Evolutionary conservation across 176 grass and related monocot species (phyloP).

Genomic region (Carex kokanica): DNA sequence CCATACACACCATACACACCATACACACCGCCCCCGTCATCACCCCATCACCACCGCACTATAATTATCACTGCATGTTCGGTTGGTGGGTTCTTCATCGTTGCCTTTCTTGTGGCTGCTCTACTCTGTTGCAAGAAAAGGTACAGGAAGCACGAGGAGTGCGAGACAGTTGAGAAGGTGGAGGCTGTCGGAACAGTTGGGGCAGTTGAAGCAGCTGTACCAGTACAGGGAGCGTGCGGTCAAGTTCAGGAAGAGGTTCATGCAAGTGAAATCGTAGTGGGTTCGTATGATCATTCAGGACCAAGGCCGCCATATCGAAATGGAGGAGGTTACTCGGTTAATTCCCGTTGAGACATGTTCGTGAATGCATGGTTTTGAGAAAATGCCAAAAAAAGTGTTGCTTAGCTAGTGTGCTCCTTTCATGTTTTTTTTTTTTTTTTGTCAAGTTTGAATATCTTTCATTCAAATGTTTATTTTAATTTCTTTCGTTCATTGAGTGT

Average conservation of each 20-base stretch:
- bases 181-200: background rate
- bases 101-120: conserved; percentile 15
- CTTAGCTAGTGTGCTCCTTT: background rate
- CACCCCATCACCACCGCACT: conserved; percentile 1
- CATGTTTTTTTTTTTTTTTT: background rate
- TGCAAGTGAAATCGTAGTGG: background rate
- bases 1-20: background rate
- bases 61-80: conserved; percentile 15
- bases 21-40: background rate
- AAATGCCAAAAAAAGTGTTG: background rate
- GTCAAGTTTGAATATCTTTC: background rate
- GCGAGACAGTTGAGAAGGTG: background rate
- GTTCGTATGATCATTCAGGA: conserved; percentile 14
- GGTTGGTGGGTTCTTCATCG: conserved; percentile 21
- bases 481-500: background rate
- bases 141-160: background rate
- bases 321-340: conserved; percentile 6
- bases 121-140: conserved; percentile 11
- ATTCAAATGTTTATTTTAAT: background rate
- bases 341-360: background rate
- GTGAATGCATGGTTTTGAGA: background rate
- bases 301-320: conserved; percentile 6
- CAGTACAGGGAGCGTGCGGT: background rate
- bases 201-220: background rate
- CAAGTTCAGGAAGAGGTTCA: conserved; percentile 9